Conservation (phyloP, 2,329 filamentous ascomycete genomes). For the Monosporascus sp. region DNA sequence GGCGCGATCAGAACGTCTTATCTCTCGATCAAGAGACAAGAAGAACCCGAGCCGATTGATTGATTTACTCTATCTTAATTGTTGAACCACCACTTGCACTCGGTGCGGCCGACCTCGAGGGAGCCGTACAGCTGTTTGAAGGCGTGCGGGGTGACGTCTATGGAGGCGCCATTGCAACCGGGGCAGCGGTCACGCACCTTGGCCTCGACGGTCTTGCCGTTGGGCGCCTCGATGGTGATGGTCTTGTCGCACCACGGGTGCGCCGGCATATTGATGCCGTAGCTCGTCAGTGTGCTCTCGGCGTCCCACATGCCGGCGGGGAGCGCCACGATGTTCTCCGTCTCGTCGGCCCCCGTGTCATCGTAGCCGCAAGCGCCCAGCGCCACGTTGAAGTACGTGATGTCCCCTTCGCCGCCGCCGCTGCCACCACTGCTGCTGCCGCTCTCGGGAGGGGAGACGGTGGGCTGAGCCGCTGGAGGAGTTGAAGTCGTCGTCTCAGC, state of each 20-base stretch:
- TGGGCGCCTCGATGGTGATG: slow-evolving; percentile 53
- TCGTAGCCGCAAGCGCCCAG: slow-evolving; percentile 63
- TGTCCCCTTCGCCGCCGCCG: slow-evolving; percentile 46
- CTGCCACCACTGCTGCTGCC: slow-evolving; percentile 17
- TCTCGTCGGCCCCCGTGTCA: slow-evolving; percentile 49
- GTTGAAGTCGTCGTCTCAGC: slow-evolving; percentile 2
- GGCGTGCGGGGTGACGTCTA: slow-evolving; percentile 56
- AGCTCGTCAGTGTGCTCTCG: slow-evolving; percentile 61
- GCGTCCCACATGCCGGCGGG: slow-evolving; percentile 42
- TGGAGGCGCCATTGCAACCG: slow-evolving; percentile 51
- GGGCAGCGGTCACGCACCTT: slow-evolving; percentile 71
- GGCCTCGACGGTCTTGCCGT: slow-evolving; percentile 54
- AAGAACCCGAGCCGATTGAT: no score
- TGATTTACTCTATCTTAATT: slow-evolving; percentile 10
- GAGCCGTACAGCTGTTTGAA: slow-evolving; percentile 49
- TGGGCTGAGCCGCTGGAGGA: slow-evolving; percentile 4
- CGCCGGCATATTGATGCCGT: slow-evolving; percentile 24
- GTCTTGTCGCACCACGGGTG: slow-evolving; percentile 68
- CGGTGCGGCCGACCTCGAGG: slow-evolving; percentile 31
- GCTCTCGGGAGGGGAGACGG: slow-evolving; percentile 8
- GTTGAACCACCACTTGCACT: slow-evolving; percentile 27
- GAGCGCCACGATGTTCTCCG: slow-evolving; percentile 64
- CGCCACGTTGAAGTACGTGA: slow-evolving; percentile 70
- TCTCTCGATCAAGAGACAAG: no score
- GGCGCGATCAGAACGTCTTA: no score